Conservation (phyloP, 192 early-diverging fungal species). For the Physocladia obscura region DNA sequence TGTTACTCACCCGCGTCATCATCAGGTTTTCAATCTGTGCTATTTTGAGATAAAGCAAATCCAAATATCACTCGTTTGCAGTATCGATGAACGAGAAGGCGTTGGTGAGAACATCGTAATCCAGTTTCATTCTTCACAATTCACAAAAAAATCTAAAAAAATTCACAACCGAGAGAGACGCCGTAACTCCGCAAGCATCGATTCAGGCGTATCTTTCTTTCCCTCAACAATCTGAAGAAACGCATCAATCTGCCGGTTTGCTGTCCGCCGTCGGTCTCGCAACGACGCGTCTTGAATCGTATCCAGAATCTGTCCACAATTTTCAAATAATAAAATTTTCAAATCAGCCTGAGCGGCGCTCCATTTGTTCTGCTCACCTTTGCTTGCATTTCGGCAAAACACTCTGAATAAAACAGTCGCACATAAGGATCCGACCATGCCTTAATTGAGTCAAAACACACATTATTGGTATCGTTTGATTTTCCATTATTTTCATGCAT, state of each 20-base stretch:
- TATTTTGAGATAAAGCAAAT: conserved; percentile 85
- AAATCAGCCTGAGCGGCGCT: too few relatives aligned
- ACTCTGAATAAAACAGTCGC: not conserved
- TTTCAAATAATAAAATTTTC: not conserved
- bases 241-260: conserved; percentile 3
- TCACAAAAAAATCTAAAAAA: too few relatives aligned
- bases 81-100: conserved; percentile 74
- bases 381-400: not conserved
- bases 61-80: conserved; percentile 85
- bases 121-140: conserved; percentile 48
- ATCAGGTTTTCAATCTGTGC: conserved; percentile 92
- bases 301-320: conserved; percentile 1
- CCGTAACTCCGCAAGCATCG: not conserved
- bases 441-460: not conserved
- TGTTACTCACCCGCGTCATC: conserved; percentile 75
- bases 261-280: conserved; percentile 5
- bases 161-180: not conserved
- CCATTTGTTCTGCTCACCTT: too few relatives aligned
- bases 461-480: not conserved
- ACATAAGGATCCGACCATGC: not conserved
- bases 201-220: not conserved
- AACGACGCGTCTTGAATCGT: conserved; percentile 6
- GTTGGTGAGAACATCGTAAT: conserved; percentile 47
- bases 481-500: too few relatives aligned
- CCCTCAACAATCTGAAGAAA: not conserved